phyloP scores from a whole-genome alignment of 2,329 filamentous ascomycete genomes.

The Mollisiaceae sp. region DNA sequence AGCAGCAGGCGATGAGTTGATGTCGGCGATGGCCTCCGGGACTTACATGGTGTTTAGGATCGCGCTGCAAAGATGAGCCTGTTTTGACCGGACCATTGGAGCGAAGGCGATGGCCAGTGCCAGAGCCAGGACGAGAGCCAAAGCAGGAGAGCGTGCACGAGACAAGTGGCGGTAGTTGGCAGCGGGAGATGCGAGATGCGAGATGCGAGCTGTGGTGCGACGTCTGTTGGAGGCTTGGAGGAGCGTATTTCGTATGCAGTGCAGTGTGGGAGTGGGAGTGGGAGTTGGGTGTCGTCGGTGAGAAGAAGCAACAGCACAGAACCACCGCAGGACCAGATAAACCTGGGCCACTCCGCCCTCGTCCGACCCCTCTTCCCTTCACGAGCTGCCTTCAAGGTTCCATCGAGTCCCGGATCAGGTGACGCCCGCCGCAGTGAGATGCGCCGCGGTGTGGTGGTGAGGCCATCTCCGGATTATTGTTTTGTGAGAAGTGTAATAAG shows the following conservation, averaged over 20 bases:
- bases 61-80: slow-evolving; percentile 12
- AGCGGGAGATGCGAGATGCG: slow-evolving; percentile 5
- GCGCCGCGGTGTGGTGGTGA: background rate
- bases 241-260: background rate
- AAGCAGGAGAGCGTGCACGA: no score
- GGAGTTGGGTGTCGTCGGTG: background rate
- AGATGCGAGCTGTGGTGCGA: background rate
- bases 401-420: slow-evolving; percentile 12
- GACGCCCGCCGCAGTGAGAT: background rate
- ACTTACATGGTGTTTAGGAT: background rate
- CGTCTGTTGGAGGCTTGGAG: background rate
- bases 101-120: background rate
- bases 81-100: background rate
- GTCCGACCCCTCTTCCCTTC: background rate
- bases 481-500: background rate
- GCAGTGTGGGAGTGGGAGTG: background rate
- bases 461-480: background rate
- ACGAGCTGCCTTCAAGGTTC: background rate
- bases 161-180: slow-evolving; percentile 11
- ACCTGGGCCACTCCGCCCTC: background rate
- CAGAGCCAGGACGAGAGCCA: background rate
- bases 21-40: background rate
- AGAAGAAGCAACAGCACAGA: background rate
- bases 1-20: slow-evolving; percentile 1
- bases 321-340: background rate